Evolutionary conservation across 1,284 basidiomycete genomes (phyloP), one percentile per base, ranked within the genome.

Genomic region (Melampsora larici-populina): DNA sequence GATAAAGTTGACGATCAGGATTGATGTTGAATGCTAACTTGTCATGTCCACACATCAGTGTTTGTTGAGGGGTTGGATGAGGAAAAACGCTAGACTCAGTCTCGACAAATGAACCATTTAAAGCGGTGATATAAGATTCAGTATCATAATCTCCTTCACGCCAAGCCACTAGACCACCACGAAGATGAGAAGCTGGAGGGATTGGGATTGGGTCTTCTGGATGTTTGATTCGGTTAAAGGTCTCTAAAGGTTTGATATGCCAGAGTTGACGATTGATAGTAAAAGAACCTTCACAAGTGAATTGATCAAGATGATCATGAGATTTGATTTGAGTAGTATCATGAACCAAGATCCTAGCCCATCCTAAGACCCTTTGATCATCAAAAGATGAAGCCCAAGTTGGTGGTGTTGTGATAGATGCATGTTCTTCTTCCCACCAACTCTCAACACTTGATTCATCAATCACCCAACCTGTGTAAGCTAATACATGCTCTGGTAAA

Each of bases 201-300:
- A 81, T 78, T 17, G 79, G 74, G 0, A 72, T 70, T 6, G 90
- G 88, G 80, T 92, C 91, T 29, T 89, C 84, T 17, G 85, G 83
- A 66, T 87, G 86, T 77, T 87, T 89, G 15, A 82, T 82, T 75
- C 81, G 87, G 86, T 89, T 81, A 84, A 93, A 94, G 81, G 90
- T 89, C 33, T 90, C 89, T 80, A 87, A 87, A 17, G 90, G 90
- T 83, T 90, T 86, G 79, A 94, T 86, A 82, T 92, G 90, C 84
- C 92, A 89, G n/a, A 87, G 86, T 77, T 89, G 86, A 24, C 91
- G 91, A 65, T 88, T 84, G 21, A 88, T 86, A 11, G 87, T 87
- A 85, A 93, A 93, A 9, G 89, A 88, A 74, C 92, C 92, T 82
- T 93, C 91, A 82, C 90, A 92, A 2, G 87, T 83, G 15, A 82